Base-by-base conservation (phyloP, 2,329 filamentous ascomycete genomes). In the Thelonectria rubi region DNA sequence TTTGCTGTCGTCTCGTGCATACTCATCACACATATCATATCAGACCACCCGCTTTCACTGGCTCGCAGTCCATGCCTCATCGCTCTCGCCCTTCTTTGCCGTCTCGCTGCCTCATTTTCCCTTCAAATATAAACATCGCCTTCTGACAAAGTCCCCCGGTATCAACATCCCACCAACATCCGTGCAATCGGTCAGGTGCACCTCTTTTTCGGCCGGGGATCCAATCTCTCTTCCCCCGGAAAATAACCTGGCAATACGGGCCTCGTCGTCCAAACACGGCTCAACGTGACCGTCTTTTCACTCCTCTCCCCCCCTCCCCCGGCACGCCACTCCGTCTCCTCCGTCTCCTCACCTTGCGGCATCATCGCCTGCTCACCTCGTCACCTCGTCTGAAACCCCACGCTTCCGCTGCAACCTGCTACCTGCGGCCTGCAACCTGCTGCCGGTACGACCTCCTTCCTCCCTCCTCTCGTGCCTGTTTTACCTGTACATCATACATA, bases 311-410 rank as follows among this genome's bases (percentile, higher is more conserved):
- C 7, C 7, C 7, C 24, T 45, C 54, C 55, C 39, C 43, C 47
- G 63, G 65, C 65, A 72, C 69, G 62, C 69, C 70, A 72, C 64
- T 34, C 55, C 64, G 34, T 72, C 70, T 72, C 69, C 64, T 34
- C 55, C 64, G 34, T 72, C 70, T 72, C 69, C 70, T 72, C 69
- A 72, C 67, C 68, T 71, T 65, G 60, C 30, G 39, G 46, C 53
- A 62, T 54, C 63, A 65, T 72, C 64, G 57, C 40, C 64, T 71
- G 68, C 67, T 69, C 67, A 72, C 70, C 69, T 72, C 64, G 67
- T 66, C 66, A 64, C 62, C 64, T 65, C 47, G 54, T 51, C 57
- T 60, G 51, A 62, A 65, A 67, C 66, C 70, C 70, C 68, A 71
- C 69, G 67, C 64, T 37, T 53, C 58, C 49, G 59, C 60, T 62